These are phyloP conservation scores for Hypholoma fasciculare DNA, from an alignment of 768 basidiomycete species.

Conservation along the genomic window DNA sequence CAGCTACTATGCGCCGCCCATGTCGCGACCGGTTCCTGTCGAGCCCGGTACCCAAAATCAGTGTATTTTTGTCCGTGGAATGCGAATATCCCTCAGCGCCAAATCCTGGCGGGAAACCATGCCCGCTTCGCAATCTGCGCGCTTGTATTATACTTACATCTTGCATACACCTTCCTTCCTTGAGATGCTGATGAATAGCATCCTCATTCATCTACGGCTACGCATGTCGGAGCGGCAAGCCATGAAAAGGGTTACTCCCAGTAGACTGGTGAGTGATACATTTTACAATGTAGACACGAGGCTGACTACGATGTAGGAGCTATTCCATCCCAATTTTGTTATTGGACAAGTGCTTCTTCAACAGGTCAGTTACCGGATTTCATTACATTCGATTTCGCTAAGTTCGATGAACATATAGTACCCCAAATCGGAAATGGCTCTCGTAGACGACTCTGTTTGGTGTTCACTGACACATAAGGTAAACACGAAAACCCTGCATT, in stretches of 20 bases:
- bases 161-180: background rate
- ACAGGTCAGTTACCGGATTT: background rate
- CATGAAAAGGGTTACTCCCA: constrained; percentile 4
- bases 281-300: background rate
- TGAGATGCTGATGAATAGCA: background rate
- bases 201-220: constrained; percentile 3
- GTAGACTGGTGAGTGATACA: background rate
- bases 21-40: background rate
- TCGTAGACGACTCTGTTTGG: constrained; percentile 15
- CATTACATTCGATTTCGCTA: background rate
- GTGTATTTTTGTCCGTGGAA: constrained; percentile 12
- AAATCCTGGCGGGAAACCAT: constrained; percentile 6
- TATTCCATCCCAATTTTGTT: constrained; percentile 13
- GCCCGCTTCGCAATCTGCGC: background rate
- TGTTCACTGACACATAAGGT: constrained; percentile 10
- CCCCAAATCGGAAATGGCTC: constrained; percentile 6
- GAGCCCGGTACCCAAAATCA: background rate
- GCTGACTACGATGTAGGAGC: background rate
- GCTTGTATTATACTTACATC: constrained; percentile 8
- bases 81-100: constrained; percentile 10
- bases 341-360: constrained; percentile 6
- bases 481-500: constrained; percentile 9
- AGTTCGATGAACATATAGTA: background rate
- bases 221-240: constrained; percentile 5
- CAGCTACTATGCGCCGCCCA: background rate